Conservation (phyloP, 1,284 basidiomycete genomes). For the Rhodotorula sp. region DNA sequence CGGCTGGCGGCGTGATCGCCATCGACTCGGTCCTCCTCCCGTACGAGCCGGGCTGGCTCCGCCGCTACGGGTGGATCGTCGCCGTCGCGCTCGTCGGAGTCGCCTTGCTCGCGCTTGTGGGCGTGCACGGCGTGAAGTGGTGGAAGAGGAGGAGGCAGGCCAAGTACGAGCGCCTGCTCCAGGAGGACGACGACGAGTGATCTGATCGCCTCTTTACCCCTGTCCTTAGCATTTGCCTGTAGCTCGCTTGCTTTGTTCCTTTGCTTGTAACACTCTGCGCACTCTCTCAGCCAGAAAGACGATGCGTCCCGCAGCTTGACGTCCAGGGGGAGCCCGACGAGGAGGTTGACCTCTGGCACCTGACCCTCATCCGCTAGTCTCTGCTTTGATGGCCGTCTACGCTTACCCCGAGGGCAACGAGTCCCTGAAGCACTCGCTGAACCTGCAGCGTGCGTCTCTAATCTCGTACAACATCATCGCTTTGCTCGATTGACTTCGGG, state of each 20-base stretch:
- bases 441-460: conserved; percentile 30
- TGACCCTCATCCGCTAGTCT: not conserved
- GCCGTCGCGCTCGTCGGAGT: conserved; percentile 10
- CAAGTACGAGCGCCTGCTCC: conserved; percentile 21
- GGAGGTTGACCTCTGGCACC: not conserved
- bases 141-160: conserved; percentile 19
- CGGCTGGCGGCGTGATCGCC: conserved; percentile 78
- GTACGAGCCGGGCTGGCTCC: conserved; percentile 78
- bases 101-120: conserved; percentile 9
- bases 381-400: not conserved
- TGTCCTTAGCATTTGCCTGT: not conserved
- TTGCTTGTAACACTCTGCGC: not conserved
- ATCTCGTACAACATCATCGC: not conserved
- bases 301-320: not conserved
- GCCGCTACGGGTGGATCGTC: conserved; percentile 60
- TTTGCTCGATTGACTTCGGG: not conserved
- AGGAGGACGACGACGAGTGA: conserved; percentile 32
- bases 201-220: not conserved
- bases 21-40: conserved; percentile 82
- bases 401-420: conserved; percentile 35
- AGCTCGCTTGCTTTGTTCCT: not conserved
- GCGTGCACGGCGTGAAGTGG: conserved; percentile 16
- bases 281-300: not conserved
- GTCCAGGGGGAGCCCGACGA: too few relatives aligned
- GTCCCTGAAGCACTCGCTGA: conserved; percentile 43